Base-by-base conservation (phyloP, 1,284 basidiomycete genomes). In the Heterobasidion irregulare region DNA sequence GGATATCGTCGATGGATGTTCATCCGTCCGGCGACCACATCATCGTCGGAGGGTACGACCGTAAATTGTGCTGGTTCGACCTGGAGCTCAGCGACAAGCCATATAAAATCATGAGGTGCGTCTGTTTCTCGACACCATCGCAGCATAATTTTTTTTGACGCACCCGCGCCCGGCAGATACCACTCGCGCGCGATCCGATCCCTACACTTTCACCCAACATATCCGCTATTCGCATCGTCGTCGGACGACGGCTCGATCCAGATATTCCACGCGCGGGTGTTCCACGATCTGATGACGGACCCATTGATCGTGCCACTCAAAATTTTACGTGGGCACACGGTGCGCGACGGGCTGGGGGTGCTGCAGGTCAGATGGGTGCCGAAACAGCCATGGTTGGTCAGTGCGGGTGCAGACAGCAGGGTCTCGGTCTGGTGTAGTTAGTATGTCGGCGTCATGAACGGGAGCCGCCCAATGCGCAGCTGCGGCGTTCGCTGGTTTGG, bases 41-140 rank as follows among this genome's bases (percentile, higher is more conserved):
- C 59, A 91, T 99, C 61, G 90, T 99, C 47, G 97, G 97, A 58
- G 91, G 91, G 53, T 99, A 99, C 72, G 97, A 99, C 75, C 89
- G 92, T 63, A 96, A 98, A 70, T 75, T 99, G 15, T 94, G 92
- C 65, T 99, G 97, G 97, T 99, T 99, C 71, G 97, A 99, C 74
- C 76, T 99, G 57, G 97, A 99, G 66, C 82, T 99, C 54, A 91
- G 88, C 64, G 87, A 90, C 62, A 94, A 96, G 68, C 97, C 97
- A 1, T 99, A 95, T 81, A 97, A 97, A 73, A 86, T 97, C 56
- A 75, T 99, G 63, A 84, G 94, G 86, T 92, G 58, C 48, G 69
- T 57, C 50, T 32, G 12, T 2, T 41, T 34, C 12, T 32, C 34
- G 46, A 55, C 41, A 18, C 51, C 56, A 48, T 43, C 47, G 49